Evolutionary conservation across 1,284 basidiomycete species (phyloP).

Genomic region (Wolfiporia cocos): DNA sequence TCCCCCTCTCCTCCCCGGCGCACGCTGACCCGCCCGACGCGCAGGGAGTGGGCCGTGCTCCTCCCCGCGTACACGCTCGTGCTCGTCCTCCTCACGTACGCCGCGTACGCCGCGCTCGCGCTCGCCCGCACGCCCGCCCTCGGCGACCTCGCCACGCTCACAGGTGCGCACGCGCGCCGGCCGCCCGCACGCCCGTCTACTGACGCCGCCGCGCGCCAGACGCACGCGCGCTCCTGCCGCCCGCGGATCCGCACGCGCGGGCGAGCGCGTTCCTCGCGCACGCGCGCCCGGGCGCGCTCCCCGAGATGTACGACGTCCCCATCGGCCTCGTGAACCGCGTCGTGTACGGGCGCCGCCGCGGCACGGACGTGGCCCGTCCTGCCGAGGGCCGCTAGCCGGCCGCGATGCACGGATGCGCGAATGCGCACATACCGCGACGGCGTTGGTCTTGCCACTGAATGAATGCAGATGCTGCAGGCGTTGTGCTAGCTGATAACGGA

Average conservation of each 20-base stretch:
- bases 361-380: not conserved
- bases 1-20: slow-evolving; percentile 1
- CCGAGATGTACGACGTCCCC: slow-evolving; percentile 76
- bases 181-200: not conserved
- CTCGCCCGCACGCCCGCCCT: slow-evolving; percentile 69
- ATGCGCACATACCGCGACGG: too few species aligned
- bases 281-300: slow-evolving; percentile 40
- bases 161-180: slow-evolving; percentile 25
- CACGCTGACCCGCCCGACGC: slow-evolving; percentile 14
- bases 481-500: not conserved
- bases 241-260: slow-evolving; percentile 13
- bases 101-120: slow-evolving; percentile 72
- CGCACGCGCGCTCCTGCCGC: slow-evolving; percentile 43
- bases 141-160: slow-evolving; percentile 57
- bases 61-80: slow-evolving; percentile 79
- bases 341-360: slow-evolving; percentile 17
- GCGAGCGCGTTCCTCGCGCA: slow-evolving; percentile 44
- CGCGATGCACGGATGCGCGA: too few species aligned
- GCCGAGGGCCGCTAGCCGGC: too few species aligned
- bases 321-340: slow-evolving; percentile 73
- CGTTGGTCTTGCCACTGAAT: too few species aligned
- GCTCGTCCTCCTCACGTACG: slow-evolving; percentile 71
- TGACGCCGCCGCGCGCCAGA: too few species aligned
- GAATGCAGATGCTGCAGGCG: too few species aligned
- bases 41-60: slow-evolving; percentile 83